A percentile compares a stretch with the other conserved stretches of the same genome.
phyloP scores from a whole-genome alignment of 768 basidiomycete species.

The Sarcodon sp. region DNA sequence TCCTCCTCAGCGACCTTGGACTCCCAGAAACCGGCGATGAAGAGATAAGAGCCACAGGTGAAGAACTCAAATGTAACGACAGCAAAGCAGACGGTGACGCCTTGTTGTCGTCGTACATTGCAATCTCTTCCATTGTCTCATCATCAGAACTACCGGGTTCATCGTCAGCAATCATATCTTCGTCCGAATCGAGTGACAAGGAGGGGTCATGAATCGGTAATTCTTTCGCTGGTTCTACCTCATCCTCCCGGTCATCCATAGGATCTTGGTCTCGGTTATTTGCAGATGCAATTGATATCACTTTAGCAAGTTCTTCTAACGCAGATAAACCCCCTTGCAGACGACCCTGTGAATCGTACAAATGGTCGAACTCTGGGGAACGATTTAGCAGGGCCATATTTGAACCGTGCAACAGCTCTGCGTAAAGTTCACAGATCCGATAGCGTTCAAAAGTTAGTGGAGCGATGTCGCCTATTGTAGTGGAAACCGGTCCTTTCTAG shows the following conservation, averaged over 20 bases:
- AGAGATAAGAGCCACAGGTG: constrained; percentile 5
- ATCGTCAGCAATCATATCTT: constrained; percentile 60
- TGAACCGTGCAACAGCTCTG: constrained; percentile 93
- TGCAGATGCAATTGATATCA: constrained; percentile 55
- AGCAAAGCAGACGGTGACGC: constrained; percentile 3
- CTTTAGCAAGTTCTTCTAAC: constrained; percentile 77
- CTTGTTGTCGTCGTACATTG: constrained; percentile 47
- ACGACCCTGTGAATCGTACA: constrained; percentile 77
- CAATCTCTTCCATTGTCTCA: constrained; percentile 74
- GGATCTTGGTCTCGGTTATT: constrained; percentile 40
- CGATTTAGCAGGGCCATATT: constrained; percentile 97
- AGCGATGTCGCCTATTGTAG: constrained; percentile 58
- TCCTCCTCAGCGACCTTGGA: constrained; percentile 10
- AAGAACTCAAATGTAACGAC: background rate
- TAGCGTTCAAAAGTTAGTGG: constrained; percentile 93
- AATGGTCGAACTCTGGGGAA: constrained; percentile 43
- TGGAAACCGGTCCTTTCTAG: constrained; percentile 55
- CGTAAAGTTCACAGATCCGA: constrained; percentile 92
- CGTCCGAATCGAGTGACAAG: constrained; percentile 51
- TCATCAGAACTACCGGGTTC: constrained; percentile 69
- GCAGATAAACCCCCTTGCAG: constrained; percentile 79
- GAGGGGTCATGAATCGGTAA: constrained; percentile 47
- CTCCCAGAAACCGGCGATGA: constrained; percentile 7
- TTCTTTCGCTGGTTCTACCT: constrained; percentile 51
- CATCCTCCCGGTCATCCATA: constrained; percentile 46